These are phyloP conservation scores for Colletotrichum sp. DNA, from an alignment of 2,329 filamentous ascomycete species.

Conservation along the genomic window DNA sequence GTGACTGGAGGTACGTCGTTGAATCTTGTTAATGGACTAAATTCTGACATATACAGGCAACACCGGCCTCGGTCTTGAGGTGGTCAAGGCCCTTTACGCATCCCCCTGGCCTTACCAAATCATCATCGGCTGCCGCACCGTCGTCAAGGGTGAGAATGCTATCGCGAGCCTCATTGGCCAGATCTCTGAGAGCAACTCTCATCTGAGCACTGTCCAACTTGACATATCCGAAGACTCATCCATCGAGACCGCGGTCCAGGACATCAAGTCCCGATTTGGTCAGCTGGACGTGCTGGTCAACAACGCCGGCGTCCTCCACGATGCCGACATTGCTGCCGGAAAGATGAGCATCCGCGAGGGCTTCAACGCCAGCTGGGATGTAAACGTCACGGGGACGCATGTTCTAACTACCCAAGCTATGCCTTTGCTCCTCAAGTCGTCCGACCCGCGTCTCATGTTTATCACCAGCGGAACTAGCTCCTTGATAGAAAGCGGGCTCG, in stretches of 20 bases:
- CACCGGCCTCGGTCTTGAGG: conserved; percentile 29
- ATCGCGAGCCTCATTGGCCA: not conserved
- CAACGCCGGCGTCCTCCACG: conserved; percentile 51
- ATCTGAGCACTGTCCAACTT: conserved; percentile 6
- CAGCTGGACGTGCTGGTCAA: conserved; percentile 60
- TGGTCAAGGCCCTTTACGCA: conserved; percentile 24
- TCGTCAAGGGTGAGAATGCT: conserved; percentile 24
- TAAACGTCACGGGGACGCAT: not conserved
- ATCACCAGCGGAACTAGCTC: not conserved
- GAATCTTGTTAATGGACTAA: not conserved
- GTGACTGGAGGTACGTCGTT: not conserved
- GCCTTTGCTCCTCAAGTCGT: not conserved
- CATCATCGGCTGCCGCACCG: conserved; percentile 28
- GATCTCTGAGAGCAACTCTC: not conserved
- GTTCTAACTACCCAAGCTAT: not conserved
- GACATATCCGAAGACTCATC: conserved; percentile 20
- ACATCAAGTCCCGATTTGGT: conserved; percentile 45
- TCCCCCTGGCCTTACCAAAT: conserved; percentile 24
- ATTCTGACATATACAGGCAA: not conserved
- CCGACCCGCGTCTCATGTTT: not conserved
- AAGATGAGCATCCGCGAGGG: not conserved
- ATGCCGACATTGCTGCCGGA: not conserved
- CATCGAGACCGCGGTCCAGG: conserved; percentile 47
- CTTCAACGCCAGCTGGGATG: not conserved
- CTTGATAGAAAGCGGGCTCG: not conserved